Evolutionary conservation across 768 basidiomycete species (phyloP).

Genomic region (Xanthoconium purpureum): DNA sequence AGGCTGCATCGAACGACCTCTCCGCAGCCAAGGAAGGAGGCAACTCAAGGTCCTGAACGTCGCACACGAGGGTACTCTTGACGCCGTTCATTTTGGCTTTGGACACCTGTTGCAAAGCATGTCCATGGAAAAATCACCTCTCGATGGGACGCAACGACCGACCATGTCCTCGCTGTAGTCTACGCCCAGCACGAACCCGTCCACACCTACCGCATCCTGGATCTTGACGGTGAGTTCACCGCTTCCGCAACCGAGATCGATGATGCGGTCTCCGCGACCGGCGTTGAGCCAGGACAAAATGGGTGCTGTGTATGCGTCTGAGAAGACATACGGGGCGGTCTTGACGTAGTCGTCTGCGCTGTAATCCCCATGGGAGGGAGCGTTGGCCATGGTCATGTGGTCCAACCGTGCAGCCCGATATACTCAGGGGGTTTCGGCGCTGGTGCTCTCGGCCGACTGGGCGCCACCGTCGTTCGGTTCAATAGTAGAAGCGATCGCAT

Average conservation of each 20-base stretch:
- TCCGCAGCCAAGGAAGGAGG: conserved; percentile 30
- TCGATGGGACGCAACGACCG: conserved; percentile 14
- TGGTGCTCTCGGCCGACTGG: conserved; percentile 20
- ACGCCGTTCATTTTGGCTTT: conserved; percentile 50
- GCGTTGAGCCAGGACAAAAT: conserved; percentile 62
- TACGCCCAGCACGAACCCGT: conserved; percentile 61
- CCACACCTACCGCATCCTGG: conserved; percentile 45
- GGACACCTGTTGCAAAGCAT: conserved; percentile 40
- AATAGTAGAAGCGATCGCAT: background rate
- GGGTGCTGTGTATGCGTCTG: conserved; percentile 43
- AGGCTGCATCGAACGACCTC: conserved; percentile 65
- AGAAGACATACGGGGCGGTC: conserved; percentile 69
- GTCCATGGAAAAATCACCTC: too few relatives aligned
- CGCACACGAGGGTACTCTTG: conserved; percentile 46
- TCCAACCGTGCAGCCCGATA: background rate
- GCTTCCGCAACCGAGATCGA: conserved; percentile 82
- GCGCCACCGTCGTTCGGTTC: background rate
- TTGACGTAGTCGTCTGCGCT: conserved; percentile 59
- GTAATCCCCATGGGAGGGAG: conserved; percentile 41
- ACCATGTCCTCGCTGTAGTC: conserved; percentile 78
- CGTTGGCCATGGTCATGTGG: conserved; percentile 8
- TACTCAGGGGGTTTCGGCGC: conserved; percentile 13
- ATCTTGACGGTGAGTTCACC: conserved; percentile 71
- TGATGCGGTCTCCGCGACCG: conserved; percentile 61
- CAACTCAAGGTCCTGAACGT: conserved; percentile 48